Percentiles rank a stretch among this genome's conserved stretches.
Conservation (phyloP, 2,329 filamentous ascomycete genomes). For the Fusarium austroafricanum region DNA sequence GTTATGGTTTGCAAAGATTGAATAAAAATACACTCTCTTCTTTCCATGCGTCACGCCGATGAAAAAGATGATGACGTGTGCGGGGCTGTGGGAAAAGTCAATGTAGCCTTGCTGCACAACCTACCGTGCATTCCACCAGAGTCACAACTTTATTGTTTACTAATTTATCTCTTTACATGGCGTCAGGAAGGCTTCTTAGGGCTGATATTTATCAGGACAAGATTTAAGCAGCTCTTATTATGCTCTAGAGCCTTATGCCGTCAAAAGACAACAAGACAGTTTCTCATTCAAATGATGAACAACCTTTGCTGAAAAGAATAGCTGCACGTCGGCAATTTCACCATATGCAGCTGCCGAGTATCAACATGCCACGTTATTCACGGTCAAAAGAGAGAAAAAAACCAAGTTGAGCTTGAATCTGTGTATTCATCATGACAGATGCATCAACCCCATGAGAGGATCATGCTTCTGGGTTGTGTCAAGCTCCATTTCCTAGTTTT, state of each 20-base stretch:
- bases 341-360: too few species aligned
- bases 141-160: too few species aligned
- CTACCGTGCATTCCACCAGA: neutral
- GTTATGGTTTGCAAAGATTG: neutral
- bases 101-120: neutral
- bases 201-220: too few species aligned
- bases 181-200: too few species aligned
- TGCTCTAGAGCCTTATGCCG: too few species aligned
- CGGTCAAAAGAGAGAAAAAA: neutral
- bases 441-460: neutral
- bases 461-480: constrained; percentile 5
- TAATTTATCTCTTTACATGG: too few species aligned
- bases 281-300: too few species aligned
- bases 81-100: neutral
- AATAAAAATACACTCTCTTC: neutral
- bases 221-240: too few species aligned
- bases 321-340: neutral
- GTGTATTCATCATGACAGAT: constrained; percentile 35
- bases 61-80: constrained; percentile 6
- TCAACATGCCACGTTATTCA: neutral
- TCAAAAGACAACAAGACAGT: too few species aligned
- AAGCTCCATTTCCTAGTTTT: constrained; percentile 36
- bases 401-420: constrained; percentile 26
- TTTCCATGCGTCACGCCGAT: neutral
- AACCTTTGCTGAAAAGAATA: neutral